Base-by-base conservation (phyloP, 2,329 filamentous ascomycete genomes). In the Penicillium hesseltinei region DNA sequence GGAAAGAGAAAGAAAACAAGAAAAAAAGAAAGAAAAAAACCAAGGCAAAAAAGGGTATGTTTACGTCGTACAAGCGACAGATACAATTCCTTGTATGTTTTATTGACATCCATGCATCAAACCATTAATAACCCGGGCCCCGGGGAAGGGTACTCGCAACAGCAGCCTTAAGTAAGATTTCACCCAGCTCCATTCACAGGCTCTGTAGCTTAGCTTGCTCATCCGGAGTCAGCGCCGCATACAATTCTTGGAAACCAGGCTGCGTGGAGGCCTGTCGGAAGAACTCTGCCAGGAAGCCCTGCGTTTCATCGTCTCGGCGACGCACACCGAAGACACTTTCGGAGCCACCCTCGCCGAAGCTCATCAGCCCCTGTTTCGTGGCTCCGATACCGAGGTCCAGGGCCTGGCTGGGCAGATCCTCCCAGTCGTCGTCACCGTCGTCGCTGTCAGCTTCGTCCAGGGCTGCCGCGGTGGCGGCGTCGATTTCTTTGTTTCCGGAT, bases 271-370 rank as follows among this genome's bases (percentile, higher is more conserved):
- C 79, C 42, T 78, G 75, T 43, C 77, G 79, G 77, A 97, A 97
- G 77, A 96, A 97, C 15, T 92, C 86, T 1, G 86, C 82, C 46
- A 97, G 79, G 73, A 91, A 96, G 4, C 83, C 84, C 72, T 96
- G 91, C 8, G 92, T 96, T 80, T 96, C 92, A 70, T 97, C 91
- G 71, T 97, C 93, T 35, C 88, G 84, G 69, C 88, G 85, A 52
- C 92, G 85, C 54, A 74, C 75, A 3, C 71, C 72, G 45, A 77
- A 76, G 0, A 78, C 77, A 3, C 73, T 73, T 48, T 82, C 82
- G 2, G 80, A 78, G 0, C 78, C 80, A 3, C 71, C 74, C 17
- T 82, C 81, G 44, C 85, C 83, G 68, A 84, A 91, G 1, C 86
- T 84, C 90, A 96, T 95, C 44, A 97, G 82, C 59, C 96, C 90